These are phyloP conservation scores for Yarrowia sp. DNA, from an alignment of 805 yeast species.

Conservation along the genomic window DNA sequence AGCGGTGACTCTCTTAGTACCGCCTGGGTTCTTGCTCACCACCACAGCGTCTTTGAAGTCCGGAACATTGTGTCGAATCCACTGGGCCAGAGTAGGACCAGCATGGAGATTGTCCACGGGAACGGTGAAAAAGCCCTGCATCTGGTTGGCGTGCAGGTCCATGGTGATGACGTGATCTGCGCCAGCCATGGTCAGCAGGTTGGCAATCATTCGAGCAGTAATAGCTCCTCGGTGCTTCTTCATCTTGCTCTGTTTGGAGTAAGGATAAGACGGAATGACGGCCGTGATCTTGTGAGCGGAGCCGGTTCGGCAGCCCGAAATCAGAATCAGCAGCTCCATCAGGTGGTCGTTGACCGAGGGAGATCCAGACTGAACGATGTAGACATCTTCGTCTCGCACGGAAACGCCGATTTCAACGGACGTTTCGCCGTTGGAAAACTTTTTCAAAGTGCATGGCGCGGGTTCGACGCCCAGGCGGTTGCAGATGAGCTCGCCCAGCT, in stretches of 20 bases:
- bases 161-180: conserved; percentile 97
- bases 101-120: conserved; percentile 97
- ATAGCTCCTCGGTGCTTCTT: conserved; percentile 98
- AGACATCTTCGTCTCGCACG: conserved; percentile 95
- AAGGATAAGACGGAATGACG: conserved; percentile 96
- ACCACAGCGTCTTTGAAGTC: conserved; percentile 82
- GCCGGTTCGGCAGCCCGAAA: conserved; percentile 96
- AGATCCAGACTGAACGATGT: conserved; percentile 87
- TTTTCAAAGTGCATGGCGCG: conserved; percentile 86
- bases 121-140: conserved; percentile 97
- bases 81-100: conserved; percentile 91
- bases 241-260: conserved; percentile 96
- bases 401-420: conserved; percentile 93
- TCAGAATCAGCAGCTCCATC: conserved; percentile 91
- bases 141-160: conserved; percentile 95
- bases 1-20: conserved; percentile 96
- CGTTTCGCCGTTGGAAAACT: conserved; percentile 96
- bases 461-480: conserved; percentile 87
- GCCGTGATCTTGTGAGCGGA: conserved; percentile 97
- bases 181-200: conserved; percentile 93
- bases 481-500: conserved; percentile 86
- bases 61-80: conserved; percentile 89
- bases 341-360: conserved; percentile 87
- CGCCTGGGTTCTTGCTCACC: conserved; percentile 99
- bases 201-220: conserved; percentile 96